A percentile compares a stretch with the other conserved stretches of the same genome.
Evolutionary conservation across 2,329 filamentous ascomycete genomes (phyloP).

Genomic region (Aspergillus aculeatus): DNA sequence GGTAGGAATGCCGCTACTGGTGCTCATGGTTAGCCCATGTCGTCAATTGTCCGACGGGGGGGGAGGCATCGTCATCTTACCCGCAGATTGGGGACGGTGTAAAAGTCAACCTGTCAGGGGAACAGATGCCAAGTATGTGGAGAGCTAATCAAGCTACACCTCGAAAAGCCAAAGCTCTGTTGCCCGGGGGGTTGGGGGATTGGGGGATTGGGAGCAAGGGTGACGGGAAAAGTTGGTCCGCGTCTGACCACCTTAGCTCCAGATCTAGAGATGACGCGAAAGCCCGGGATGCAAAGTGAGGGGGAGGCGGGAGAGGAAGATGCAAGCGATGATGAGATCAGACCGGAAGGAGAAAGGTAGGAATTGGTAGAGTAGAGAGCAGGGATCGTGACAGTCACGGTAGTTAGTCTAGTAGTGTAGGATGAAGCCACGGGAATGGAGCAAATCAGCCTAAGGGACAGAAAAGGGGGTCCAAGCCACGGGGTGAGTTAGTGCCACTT

Average conservation of each 20-base stretch:
- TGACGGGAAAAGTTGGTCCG: constrained; percentile 10
- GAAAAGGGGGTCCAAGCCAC: constrained; percentile 5
- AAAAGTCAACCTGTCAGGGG: background rate
- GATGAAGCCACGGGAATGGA: constrained; percentile 7
- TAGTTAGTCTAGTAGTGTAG: background rate
- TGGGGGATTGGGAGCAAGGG: background rate
- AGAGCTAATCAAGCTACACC: background rate
- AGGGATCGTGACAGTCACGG: background rate
- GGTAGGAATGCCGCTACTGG: constrained; percentile 17
- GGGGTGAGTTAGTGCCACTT: background rate
- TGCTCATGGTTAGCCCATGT: constrained; percentile 20
- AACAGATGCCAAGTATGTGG: background rate
- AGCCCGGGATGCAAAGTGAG: background rate
- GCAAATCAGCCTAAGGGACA: background rate
- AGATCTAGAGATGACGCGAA: background rate
- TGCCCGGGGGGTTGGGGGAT: background rate
- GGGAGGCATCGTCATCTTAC: constrained; percentile 20
- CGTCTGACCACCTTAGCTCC: constrained; percentile 5
- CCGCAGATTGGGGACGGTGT: background rate
- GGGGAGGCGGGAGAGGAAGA: background rate
- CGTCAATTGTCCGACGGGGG: constrained; percentile 18
- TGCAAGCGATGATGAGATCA: background rate
- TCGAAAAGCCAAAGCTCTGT: background rate
- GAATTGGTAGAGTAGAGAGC: too few relatives aligned
- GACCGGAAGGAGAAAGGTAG: background rate